Evolutionary conservation across 495 filamentous ascomycete genomes (phyloP), one percentile per base, ranked within the genome.

Genomic region (Jackrogersella multiformis): DNA sequence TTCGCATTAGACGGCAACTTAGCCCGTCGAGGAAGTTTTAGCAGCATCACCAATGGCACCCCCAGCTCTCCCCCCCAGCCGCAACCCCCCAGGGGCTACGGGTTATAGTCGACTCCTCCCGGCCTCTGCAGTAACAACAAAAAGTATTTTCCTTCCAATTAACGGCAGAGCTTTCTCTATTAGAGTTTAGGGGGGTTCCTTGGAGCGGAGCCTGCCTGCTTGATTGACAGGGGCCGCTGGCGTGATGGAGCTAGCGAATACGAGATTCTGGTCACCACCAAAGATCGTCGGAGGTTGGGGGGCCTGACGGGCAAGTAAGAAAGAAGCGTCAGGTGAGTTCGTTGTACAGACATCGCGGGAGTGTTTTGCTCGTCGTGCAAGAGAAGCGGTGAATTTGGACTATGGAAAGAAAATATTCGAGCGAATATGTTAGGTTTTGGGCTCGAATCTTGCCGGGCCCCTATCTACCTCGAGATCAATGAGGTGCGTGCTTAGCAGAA

Each of bases 181-280:
- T 69, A 16, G 49, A 61, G 59, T 56, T 69, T 56, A 46, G 52
- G 60, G 56, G 65, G 53, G 45, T 3, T 9, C 6, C 49, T 56
- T 44, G 59, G 66, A 64, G 66, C 67, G 67, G 67, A 70, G 56
- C 56, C 67, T 53, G 56, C 56, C 10, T 64, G 58, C 65, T 42
- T 70, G 67, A 58, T 46, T 58, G 68, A 70, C 68, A 70, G 68
- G 68, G 68, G 68, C 68, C 9, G 39, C 63, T 70, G 68, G 68
- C 68, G 63, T 63, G 61, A 70, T 67, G 68, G 68, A 53, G 68
- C 68, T 70, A 70, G 68, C 68, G 68, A 70, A 70, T 70, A 70
- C 68, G 68, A 70, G 68, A 70, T 70, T 70, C 63, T 70, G 68
- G 68, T 70, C 57, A 70, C 63, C 57, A 67, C 66, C 66, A 61